Evolutionary conservation across 441 rosid species (phyloP), one percentile per base, ranked within the genome.

Genomic region (Populus trichocarpa): DNA sequence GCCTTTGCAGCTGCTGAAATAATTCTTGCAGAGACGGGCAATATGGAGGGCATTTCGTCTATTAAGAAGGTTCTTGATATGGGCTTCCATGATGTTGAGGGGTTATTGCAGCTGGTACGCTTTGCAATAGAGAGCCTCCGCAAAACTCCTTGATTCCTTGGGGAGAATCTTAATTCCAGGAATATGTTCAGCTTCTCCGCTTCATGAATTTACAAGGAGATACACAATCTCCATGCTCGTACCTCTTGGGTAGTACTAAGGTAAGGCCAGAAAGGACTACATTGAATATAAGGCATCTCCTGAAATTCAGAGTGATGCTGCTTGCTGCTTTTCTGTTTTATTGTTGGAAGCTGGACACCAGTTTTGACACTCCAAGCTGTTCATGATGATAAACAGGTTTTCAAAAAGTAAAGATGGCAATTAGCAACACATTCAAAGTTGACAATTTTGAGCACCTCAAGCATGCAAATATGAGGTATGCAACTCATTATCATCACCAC

Each of bases 41-140:
- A 83, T 50, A 81, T 46, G 68, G 85, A 88, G 64, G 83, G 73
- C 71, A 66, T 87, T 61, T 61, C 85, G 72, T 81, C 89, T 73
- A 75, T 91, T 79, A 88, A 80, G 82, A 85, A 82, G 77, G 93
- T 83, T 32, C 80, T 90, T 72, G 86, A 91, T 79, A 88, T 87
- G 75, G 87, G 88, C 86, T 87, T 90, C 86, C 93, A 91, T 77
- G 92, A 90, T 76, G 81, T 90, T 64, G 90, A 88, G 57, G 86
- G 82, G 71, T 81, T 93, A 67, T 61, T 91, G 78, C 77, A 79
- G 77, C 81, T 86, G 81, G 89, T 89, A 77, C 87, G 82, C 81
- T 82, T 67, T 22, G 91, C 93, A 50, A 75, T 79, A 86, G 86
- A 86, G 71, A 68, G 22, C 71, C 36, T 68, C 32, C 32, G 16